Conservation (phyloP, 148 eudicot species). For the Spergularia marina region DNA sequence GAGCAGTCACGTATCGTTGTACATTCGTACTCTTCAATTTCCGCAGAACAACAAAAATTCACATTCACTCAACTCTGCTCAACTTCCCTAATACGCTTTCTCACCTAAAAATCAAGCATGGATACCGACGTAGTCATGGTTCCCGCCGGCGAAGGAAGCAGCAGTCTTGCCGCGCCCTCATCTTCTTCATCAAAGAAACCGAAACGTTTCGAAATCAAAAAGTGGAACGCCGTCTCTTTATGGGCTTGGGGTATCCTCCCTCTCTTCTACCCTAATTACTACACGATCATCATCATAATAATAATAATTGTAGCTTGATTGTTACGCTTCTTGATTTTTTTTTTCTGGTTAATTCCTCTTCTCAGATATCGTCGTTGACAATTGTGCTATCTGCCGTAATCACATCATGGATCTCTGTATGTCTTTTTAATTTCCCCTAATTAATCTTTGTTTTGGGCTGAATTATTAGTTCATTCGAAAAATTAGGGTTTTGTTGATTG, state of each 20-base stretch:
- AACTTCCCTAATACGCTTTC: neutral
- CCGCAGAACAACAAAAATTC: too few species aligned
- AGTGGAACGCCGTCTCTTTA: conserved; percentile 95
- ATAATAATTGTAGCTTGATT: neutral
- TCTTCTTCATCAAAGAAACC: conserved; percentile 53
- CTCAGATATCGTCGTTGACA: conserved; percentile 83
- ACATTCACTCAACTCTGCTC: too few species aligned
- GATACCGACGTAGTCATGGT: conserved; percentile 60
- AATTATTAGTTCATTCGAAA: neutral
- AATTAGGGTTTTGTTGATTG: neutral
- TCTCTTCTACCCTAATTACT: neutral
- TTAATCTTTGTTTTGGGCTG: neutral
- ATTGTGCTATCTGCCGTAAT: conserved; percentile 89
- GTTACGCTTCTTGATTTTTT: neutral
- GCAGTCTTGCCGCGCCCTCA: conserved; percentile 36
- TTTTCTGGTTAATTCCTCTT: neutral
- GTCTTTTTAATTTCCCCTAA: conserved; percentile 18
- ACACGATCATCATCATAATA: neutral
- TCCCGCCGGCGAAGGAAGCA: conserved; percentile 55
- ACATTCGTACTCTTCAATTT: too few species aligned
- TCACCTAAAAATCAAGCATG: conserved; percentile 26
- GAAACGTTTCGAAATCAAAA: conserved; percentile 89
- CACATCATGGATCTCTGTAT: conserved; percentile 95
- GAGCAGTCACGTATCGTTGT: too few species aligned
- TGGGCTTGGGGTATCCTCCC: conserved; percentile 81